Base-by-base conservation (phyloP, 257 asterid genomes). In the Nyctanthes arbortristis region DNA sequence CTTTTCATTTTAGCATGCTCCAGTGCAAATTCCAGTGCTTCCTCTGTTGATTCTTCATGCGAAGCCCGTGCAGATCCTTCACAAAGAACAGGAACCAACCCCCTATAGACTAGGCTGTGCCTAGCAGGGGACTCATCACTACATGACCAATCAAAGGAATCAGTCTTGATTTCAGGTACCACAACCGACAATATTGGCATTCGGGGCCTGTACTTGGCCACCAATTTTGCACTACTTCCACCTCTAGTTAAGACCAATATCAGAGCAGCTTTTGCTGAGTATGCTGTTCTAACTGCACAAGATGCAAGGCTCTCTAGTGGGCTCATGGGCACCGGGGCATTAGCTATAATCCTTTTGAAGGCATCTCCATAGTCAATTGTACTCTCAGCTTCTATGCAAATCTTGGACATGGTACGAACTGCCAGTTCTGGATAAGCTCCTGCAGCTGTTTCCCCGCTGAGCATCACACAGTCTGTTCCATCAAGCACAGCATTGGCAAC, bases 371-470 rank as follows among this genome's bases (percentile, higher is more conserved):
- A 78, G 69, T 75, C 79, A 12, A 81, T 81, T 22, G 86, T 78
- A 63, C 81, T 78, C 45, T 81, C 83, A 8, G 86, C 86, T 62
- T 81, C 86, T 28, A 81, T 13, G 52, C 86, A 81, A 29, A 81
- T 81, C 68, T 78, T 78, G 66, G 86, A 80, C 86, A 81, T 78
- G 31, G 86, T 81, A 18, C 72, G 65, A 49, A 81, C 81, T 27
- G 86, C 86, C 4, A 78, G 75, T 3, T 78, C 83, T 33, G 86
- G 86, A 33, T 81, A 81, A 68, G 86, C 86, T 56, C 86, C 84
- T 36, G 77, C 84, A 18, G 84, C 84, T 39, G 81, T 80, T 66
- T 80, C 81, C 13, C 84, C 84, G 9, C 84, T 80, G 59, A 76
- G 81, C 84, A 80, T 76, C 1, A 72, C 84, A 34, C 84, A 76